Evolutionary conservation across 805 yeast genomes (phyloP), one percentile per base, ranked within the genome.

Genomic region (Metschnikowia similis): DNA sequence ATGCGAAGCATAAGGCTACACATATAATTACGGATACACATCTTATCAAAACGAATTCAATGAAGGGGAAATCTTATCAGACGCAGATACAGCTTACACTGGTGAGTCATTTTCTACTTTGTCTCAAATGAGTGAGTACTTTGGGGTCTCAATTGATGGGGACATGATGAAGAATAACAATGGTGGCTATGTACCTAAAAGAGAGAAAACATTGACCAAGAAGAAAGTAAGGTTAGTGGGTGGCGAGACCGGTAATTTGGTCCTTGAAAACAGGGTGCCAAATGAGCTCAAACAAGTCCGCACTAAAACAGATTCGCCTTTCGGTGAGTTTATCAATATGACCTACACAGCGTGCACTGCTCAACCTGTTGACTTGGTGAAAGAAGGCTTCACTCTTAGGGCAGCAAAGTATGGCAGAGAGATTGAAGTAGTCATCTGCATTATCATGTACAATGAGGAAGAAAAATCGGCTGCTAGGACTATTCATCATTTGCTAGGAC

Each of bases 371-470:
- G 85, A 87, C 34, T 94, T 88, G 63, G 80, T 81, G 14, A 75
- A 72, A 3, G 81, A 80, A 43, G 98, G 98, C 0, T 94, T 91
- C 68, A 84, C 91, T 2, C 71, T 94, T 45, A 80, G 99, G 59
- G 87, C 96, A 8, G 85, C 89, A 6, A 92, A 89, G 55, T 80
- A 83, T 64, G 89, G 87, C 56, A 82, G 99, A 64, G 97, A 90
- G 61, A 92, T 94, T 29, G 98, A 95, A 69, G 72, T 94, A 35
- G 90, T 87, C 41, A 81, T 94, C 45, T 91, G 98, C 69, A 82
- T 94, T 57, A 94, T 99, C 31, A 92, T 94, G 98, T 94, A 92
- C 72, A 94, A 94, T 62, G 99, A 94, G 70, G 96, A 89, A 66
- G 97, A 91, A 66, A 76, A 77, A 48, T 80, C n/a, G n/a, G n/a